Evolutionary conservation across 495 filamentous ascomycete genomes (phyloP).

Genomic region (Penicillium cataractarum): DNA sequence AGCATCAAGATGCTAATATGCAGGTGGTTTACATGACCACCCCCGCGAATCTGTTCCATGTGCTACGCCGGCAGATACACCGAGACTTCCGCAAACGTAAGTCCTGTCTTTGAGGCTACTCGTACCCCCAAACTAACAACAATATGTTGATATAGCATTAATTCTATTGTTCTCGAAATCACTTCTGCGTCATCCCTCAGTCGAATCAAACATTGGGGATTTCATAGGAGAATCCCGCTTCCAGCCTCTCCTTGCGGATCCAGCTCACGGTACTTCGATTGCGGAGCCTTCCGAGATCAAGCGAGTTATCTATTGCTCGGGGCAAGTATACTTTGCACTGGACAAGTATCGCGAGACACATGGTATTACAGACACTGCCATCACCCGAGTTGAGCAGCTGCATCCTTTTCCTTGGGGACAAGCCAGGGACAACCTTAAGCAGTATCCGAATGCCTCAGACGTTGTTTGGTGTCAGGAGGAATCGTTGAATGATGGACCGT

Average conservation of each 20-base stretch:
- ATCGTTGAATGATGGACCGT: neutral
- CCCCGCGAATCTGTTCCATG: neutral
- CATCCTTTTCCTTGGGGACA: neutral
- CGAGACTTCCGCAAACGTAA: constrained; percentile 5
- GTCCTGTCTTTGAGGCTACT: neutral
- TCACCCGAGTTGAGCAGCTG: neutral
- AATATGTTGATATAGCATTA: neutral
- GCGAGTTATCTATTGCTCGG: neutral
- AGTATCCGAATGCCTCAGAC: neutral
- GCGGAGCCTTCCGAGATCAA: neutral
- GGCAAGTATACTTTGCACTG: neutral
- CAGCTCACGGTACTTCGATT: neutral
- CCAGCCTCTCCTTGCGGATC: neutral
- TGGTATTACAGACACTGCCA: constrained; percentile 1
- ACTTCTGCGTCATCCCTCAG: neutral
- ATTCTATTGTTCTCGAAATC: neutral
- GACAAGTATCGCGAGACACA: neutral
- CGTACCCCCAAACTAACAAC: neutral
- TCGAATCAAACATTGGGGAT: neutral
- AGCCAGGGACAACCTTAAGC: neutral
- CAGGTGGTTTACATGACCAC: constrained; percentile 1
- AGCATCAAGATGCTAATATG: constrained; percentile 1
- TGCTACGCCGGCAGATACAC: neutral
- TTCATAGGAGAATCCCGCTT: neutral
- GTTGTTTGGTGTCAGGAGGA: constrained; percentile 1